Evolutionary conservation across 2,329 filamentous ascomycete species (phyloP).

Genomic region (Zasmidium cellare): DNA sequence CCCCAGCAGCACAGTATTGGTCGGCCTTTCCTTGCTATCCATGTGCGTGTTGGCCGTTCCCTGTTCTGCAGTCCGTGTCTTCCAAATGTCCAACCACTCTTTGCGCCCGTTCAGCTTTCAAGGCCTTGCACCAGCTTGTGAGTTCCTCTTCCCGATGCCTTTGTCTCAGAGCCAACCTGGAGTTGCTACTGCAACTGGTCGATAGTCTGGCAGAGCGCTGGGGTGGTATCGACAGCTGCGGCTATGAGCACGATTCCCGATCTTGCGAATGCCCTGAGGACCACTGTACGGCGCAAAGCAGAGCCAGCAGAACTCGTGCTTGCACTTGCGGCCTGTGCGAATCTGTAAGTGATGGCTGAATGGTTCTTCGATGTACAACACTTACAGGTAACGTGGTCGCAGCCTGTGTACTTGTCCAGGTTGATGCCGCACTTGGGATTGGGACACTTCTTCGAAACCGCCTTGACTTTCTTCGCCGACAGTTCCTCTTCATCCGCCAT

Average conservation of each 20-base stretch:
- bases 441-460: conserved; percentile 19
- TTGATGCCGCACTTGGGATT: conserved; percentile 20
- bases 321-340: conserved; percentile 12
- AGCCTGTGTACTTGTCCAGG: conserved; percentile 23
- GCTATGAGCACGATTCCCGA: conserved; percentile 3
- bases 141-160: too few species aligned
- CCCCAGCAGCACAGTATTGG: too few species aligned
- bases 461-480: background rate
- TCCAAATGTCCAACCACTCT: too few species aligned
- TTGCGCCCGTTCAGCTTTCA: too few species aligned
- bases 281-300: conserved; percentile 11
- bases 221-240: conserved; percentile 1
- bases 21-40: too few species aligned
- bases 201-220: background rate
- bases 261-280: background rate
- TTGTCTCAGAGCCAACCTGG: too few species aligned
- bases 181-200: too few species aligned
- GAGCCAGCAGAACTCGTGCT: conserved; percentile 18
- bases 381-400: conserved; percentile 26
- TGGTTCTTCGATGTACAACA: too few species aligned
- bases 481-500: background rate
- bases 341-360: background rate
- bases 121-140: too few species aligned
- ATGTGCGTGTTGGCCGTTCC: too few species aligned
- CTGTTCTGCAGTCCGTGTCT: too few species aligned